phyloP scores from a whole-genome alignment of 495 filamentous ascomycete genomes.

The Neurospora sp. region DNA sequence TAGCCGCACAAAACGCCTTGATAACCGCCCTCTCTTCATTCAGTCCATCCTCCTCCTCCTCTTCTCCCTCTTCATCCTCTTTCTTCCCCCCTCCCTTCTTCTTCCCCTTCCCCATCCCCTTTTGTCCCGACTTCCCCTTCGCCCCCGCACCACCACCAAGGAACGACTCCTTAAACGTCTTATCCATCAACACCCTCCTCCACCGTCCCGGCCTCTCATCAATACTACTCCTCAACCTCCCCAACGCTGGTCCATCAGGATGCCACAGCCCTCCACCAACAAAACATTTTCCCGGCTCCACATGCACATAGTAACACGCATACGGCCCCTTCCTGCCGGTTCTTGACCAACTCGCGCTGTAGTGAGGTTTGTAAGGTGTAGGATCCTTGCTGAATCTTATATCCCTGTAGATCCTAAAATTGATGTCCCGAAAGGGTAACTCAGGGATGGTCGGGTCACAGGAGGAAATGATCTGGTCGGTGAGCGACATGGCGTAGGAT shows the following conservation, averaged over 20 bases:
- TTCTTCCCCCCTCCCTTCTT: not conserved
- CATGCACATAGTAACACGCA: constrained; percentile 63
- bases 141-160: constrained; percentile 44
- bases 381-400: constrained; percentile 67
- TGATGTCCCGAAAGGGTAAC: constrained; percentile 70
- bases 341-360: constrained; percentile 75
- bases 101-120: not conserved
- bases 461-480: constrained; percentile 51
- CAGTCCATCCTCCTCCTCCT: not conserved
- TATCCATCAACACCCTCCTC: constrained; percentile 51
- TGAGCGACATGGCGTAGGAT: constrained; percentile 58
- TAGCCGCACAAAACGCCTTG: constrained; percentile 55
- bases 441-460: constrained; percentile 73
- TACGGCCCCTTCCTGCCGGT: constrained; percentile 82
- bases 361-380: constrained; percentile 82
- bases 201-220: constrained; percentile 57
- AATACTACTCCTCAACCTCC: constrained; percentile 59
- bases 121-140: constrained; percentile 14
- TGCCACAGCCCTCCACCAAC: constrained; percentile 71
- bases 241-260: constrained; percentile 52
- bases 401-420: constrained; percentile 81
- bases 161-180: constrained; percentile 50
- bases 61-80: not conserved
- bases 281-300: constrained; percentile 32
- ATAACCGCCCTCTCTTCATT: constrained; percentile 26